Evolutionary conservation across 352 stramenopile genomes (phyloP), one percentile per base, ranked within the genome.

Genomic region (Aphanomyces cochlioides): DNA sequence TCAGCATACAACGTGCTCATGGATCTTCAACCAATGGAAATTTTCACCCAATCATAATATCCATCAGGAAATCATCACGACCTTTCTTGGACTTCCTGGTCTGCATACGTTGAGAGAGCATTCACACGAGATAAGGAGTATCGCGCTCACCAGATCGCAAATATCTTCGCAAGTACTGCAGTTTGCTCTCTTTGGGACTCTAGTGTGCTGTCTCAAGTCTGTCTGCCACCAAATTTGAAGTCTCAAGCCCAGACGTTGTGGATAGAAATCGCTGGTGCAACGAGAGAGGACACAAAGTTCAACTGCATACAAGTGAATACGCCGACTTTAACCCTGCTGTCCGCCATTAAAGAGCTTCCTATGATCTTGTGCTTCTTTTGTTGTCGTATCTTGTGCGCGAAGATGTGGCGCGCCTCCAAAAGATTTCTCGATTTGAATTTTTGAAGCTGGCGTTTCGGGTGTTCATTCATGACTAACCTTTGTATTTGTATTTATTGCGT

Each of bases 1-100:
- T 93, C 87, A 72, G 88, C 88, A 72, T 95, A 95, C 15, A 95
- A 79, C 74, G 92, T 84, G 56, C 85, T 95, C 87, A 91, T 93
- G 56, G 13, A n/a, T 17, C 43, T 54, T 67, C 36, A 54, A 38
- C 58, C 58, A 67, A 67, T 67, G 13, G 53, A 54, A 38, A 61
- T 43, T 7, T 39, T 61, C 28, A 61, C 12, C 54, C 54, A 67
- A 67, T 54, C 19, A 67, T 34, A 50, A 28, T 21, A 7, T 13
- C 56, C 12, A n/a, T 48, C 28, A 48, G 28, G 47, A 47, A 65
- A 65, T 47, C 56, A 65, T 54, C 15, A 41, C 4, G 39, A 15
- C 34, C 10, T 13, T 47, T 65, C 36, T 1, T 21, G 36, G 10
- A 12, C 43, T 50, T 50, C 43, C 17, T 1, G 43, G 43, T 12